phyloP scores from a whole-genome alignment of 2,329 filamentous ascomycete species.

The Endothia cerciana region DNA sequence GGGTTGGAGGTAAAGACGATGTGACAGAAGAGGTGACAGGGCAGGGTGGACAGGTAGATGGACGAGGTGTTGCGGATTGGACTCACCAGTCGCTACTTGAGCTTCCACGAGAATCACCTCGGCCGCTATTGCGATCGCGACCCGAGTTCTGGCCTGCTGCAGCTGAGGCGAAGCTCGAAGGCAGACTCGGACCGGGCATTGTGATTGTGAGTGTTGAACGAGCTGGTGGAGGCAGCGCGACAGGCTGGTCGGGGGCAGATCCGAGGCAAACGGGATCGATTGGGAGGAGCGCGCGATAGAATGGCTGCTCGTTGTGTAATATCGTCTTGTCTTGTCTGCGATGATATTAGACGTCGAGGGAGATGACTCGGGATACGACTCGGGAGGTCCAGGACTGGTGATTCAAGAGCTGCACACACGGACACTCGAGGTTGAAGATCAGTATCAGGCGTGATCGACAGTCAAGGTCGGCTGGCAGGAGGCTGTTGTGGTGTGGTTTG shows the following conservation, averaged over 20 bases:
- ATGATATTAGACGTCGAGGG: not conserved
- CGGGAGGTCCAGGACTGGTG: not conserved
- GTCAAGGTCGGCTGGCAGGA: not conserved
- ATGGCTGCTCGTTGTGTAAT: not conserved
- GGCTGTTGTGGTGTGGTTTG: not conserved
- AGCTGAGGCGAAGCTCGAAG: constrained; percentile 83
- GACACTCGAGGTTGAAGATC: constrained; percentile 1
- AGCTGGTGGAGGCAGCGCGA: constrained; percentile 2
- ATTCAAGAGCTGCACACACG: not conserved
- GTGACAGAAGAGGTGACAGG: not conserved
- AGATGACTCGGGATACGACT: not conserved
- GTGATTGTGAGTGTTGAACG: constrained; percentile 24
- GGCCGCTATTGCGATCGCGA: constrained; percentile 63
- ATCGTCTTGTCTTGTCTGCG: not conserved
- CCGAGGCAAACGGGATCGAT: constrained; percentile 3
- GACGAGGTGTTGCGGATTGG: not conserved
- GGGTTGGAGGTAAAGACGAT: not conserved
- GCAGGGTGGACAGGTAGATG: constrained; percentile 20
- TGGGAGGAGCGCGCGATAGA: not conserved
- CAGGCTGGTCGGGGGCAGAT: not conserved
- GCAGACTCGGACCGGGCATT: constrained; percentile 71
- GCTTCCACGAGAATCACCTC: constrained; percentile 58
- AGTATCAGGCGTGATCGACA: not conserved
- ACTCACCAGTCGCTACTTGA: constrained; percentile 75
- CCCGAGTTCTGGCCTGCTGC: constrained; percentile 74